Evolutionary conservation across 139 green algal species (phyloP), one percentile per base, ranked within the genome.

Genomic region (Tetratostichococcus sp.): DNA sequence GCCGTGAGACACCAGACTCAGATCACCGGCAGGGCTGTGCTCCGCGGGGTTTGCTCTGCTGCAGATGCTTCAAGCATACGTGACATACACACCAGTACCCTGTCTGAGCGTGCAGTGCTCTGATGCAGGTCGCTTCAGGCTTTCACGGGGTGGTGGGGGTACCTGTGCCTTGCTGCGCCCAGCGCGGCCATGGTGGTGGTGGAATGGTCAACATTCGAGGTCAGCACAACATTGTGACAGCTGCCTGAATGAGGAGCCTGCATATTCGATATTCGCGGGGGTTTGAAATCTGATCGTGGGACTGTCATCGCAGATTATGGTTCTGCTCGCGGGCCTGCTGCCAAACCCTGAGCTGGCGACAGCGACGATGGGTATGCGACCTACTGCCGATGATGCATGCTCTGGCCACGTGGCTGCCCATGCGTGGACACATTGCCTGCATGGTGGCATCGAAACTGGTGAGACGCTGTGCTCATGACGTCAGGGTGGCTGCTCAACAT

Each of bases 111-210:
- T n/a, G n/a, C 50, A 17, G 4, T 62, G 14, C 50, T 28, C 14
- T 26, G 11, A 2, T 62, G 14, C 50, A 62, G 50, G 50, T 28
- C 50, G 19, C 19, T 62, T 1, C 73, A 80, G 22, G 80, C 80
- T 0, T 50, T 79, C 25, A 65, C 33, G 16, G 71, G 65, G 35
- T 89, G 85, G 85, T 74, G 71, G 1, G 62, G 80, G 34, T 89
- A 88, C 80, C 72, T 85, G 58, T 66, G 23, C 2, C 82, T 80
- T 35, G 85, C 78, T 6, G 43, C 78, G 17, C 85, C 85, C 16
- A 72, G 80, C 19, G 82, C 82, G 0, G 71, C 75, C 62, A 86
- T 87, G 80, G 84, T 90, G 1, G 81, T 74, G 31, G 67, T 84
- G 42, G 84, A 89, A 62, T 89, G 84, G 84, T 74, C 78, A 79